A percentile compares a stretch with the other conserved stretches of the same genome.
Evolutionary conservation across 1,284 basidiomycete species (phyloP).

Genomic region (Schizopora paradoxa): DNA sequence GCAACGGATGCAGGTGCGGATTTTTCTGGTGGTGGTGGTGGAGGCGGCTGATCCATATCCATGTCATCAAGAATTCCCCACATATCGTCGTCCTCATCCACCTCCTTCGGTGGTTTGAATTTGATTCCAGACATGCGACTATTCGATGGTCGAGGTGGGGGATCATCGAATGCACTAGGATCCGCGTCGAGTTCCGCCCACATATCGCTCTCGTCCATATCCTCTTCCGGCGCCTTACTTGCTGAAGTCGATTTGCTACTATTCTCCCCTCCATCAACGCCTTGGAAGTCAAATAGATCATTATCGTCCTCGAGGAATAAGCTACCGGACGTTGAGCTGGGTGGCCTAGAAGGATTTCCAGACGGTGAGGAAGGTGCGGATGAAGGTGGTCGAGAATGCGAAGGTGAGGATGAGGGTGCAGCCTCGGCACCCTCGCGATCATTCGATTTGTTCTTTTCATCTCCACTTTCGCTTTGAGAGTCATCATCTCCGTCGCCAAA

Average conservation of each 20-base stretch:
- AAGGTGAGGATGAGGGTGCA: conserved; percentile 33
- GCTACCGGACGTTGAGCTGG: conserved; percentile 37
- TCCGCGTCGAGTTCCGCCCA: conserved; percentile 43
- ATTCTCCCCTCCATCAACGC: conserved; percentile 40
- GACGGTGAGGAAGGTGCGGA: conserved; percentile 17
- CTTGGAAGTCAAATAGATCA: conserved; percentile 53
- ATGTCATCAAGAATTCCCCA: conserved; percentile 63
- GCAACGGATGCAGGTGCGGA: background rate
- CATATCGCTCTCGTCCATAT: conserved; percentile 48
- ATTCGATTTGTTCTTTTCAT: background rate
- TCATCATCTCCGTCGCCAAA: conserved; percentile 30
- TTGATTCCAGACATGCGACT: background rate
- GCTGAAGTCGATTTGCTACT: conserved; percentile 15
- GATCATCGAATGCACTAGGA: conserved; percentile 17
- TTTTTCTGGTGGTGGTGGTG: conserved; percentile 9
- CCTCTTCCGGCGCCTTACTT: conserved; percentile 3
- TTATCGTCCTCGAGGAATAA: conserved; percentile 29
- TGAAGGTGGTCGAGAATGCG: conserved; percentile 12
- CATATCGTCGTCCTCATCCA: conserved; percentile 57
- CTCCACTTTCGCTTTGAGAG: conserved; percentile 23
- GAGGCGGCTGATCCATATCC: conserved; percentile 32
- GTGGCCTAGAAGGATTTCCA: conserved; percentile 44
- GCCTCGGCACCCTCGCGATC: conserved; percentile 22
- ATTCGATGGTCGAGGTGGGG: background rate
- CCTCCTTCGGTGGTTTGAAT: conserved; percentile 20